These are phyloP conservation scores for Begonia masoniana DNA, from an alignment of 306 rosid genomes.

Conservation along the genomic window DNA sequence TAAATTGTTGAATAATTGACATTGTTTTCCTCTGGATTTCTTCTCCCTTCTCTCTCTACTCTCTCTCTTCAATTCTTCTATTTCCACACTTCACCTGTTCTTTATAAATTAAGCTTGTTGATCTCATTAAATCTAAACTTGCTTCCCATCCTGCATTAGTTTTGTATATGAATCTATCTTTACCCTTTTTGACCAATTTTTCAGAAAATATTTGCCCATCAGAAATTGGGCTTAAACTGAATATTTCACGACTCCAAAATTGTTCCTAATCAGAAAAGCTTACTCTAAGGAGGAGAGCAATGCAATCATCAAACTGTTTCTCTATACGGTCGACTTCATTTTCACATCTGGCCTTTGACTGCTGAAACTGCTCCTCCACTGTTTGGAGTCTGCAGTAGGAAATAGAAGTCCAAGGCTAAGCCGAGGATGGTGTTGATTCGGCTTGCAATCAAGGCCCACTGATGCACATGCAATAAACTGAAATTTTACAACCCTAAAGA, in stretches of 20 bases:
- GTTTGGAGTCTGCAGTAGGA: constrained; percentile 61
- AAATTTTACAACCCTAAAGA: constrained; percentile 9
- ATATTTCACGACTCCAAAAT: neutral
- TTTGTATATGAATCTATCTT: no score
- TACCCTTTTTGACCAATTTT: no score
- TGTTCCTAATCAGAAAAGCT: constrained; percentile 8
- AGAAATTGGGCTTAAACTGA: constrained; percentile 1
- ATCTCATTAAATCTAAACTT: no score
- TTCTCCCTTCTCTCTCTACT: neutral
- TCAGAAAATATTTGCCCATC: neutral
- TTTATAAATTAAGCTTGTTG: no score
- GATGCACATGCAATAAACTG: constrained; percentile 13
- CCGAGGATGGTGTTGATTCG: constrained; percentile 88
- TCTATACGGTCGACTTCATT: constrained; percentile 90
- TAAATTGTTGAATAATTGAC: no score
- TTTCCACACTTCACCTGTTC: neutral
- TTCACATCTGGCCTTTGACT: constrained; percentile 83
- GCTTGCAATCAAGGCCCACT: constrained; percentile 97
- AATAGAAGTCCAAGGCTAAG: constrained; percentile 80
- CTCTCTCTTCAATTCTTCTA: no score
- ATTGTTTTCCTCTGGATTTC: no score
- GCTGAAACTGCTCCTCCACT: constrained; percentile 87
- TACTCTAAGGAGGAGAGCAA: constrained; percentile 90
- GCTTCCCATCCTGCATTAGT: no score
- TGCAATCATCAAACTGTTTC: constrained; percentile 91